These are phyloP conservation scores for Sherardia arvensis DNA, from an alignment of 257 asterid genomes.

Conservation along the genomic window DNA sequence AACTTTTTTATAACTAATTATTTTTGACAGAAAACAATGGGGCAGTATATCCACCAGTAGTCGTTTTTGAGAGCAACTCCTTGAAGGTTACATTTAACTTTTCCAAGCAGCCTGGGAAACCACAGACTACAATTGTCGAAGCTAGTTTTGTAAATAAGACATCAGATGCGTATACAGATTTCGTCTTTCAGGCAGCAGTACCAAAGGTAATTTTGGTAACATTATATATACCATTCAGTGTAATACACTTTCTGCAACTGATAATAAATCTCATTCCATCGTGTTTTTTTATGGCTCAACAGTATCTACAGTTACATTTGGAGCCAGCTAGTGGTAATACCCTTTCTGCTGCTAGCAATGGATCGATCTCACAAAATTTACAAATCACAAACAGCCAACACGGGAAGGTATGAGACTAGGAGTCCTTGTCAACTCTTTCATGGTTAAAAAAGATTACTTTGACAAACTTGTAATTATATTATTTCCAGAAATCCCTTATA, in stretches of 20 bases:
- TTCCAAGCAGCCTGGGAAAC: slow-evolving; percentile 70
- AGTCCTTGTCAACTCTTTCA: background rate
- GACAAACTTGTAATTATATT: slow-evolving; percentile 15
- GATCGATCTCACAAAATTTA: slow-evolving; percentile 64
- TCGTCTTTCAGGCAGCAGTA: slow-evolving; percentile 91
- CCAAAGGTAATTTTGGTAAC: slow-evolving; percentile 59
- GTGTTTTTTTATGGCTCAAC: slow-evolving; percentile 17
- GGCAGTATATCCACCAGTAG: slow-evolving; percentile 57
- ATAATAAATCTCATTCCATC: background rate
- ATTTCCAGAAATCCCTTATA: slow-evolving; percentile 73
- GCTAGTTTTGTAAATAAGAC: slow-evolving; percentile 73
- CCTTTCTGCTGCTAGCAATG: slow-evolving; percentile 65
- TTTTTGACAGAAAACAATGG: slow-evolving; percentile 55
- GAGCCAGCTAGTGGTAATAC: slow-evolving; percentile 83
- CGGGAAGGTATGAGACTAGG: slow-evolving; percentile 77
- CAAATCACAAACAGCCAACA: slow-evolving; percentile 77
- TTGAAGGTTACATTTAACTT: slow-evolving; percentile 61
- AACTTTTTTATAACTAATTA: slow-evolving; percentile 10
- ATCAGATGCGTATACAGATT: slow-evolving; percentile 51
- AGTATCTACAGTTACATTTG: slow-evolving; percentile 97
- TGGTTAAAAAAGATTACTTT: background rate
- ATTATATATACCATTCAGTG: background rate
- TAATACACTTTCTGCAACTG: background rate
- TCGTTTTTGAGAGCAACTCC: slow-evolving; percentile 81
- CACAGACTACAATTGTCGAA: slow-evolving; percentile 60